Conservation (phyloP, 2,329 filamentous ascomycete species). For the Fonsecaea erecta region DNA sequence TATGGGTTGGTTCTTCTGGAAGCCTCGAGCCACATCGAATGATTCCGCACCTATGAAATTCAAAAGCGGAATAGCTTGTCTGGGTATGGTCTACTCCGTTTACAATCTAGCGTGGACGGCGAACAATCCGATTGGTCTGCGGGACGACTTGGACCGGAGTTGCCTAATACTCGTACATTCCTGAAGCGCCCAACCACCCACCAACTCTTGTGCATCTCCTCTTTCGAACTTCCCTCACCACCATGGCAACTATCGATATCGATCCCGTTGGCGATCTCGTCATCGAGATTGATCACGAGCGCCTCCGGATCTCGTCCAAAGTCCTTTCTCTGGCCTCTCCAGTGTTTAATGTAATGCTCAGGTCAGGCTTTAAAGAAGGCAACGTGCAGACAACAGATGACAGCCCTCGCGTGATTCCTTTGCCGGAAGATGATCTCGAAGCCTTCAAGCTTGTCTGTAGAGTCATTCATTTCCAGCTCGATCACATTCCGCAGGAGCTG, state of each 20-base stretch:
- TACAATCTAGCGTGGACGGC: not conserved
- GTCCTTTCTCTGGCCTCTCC: conserved; percentile 11
- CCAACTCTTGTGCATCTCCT: not conserved
- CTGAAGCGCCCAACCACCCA: not conserved
- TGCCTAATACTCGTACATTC: not conserved
- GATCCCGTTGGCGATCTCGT: conserved; percentile 8
- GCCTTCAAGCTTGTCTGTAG: conserved; percentile 8
- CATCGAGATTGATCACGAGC: conserved; percentile 6
- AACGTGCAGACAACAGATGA: not conserved
- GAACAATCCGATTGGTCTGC: not conserved
- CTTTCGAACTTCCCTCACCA: not conserved
- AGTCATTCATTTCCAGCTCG: conserved; percentile 5
- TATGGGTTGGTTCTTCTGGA: conserved; percentile 19
- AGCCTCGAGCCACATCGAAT: conserved; percentile 24
- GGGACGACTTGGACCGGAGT: not conserved
- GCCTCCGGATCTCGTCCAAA: conserved; percentile 8
- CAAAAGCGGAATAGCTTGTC: conserved; percentile 1
- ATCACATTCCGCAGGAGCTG: conserved; percentile 1
- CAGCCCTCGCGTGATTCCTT: not conserved
- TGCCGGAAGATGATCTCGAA: conserved; percentile 9
- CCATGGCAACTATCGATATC: conserved; percentile 6
- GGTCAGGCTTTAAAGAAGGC: conserved; percentile 10
- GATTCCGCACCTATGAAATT: conserved; percentile 2
- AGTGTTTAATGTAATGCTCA: conserved; percentile 5
- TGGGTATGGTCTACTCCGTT: not conserved